Evolutionary conservation across 305 asterid genomes (phyloP), one percentile per base, ranked within the genome.

Genomic region (Coffea humblotiana): DNA sequence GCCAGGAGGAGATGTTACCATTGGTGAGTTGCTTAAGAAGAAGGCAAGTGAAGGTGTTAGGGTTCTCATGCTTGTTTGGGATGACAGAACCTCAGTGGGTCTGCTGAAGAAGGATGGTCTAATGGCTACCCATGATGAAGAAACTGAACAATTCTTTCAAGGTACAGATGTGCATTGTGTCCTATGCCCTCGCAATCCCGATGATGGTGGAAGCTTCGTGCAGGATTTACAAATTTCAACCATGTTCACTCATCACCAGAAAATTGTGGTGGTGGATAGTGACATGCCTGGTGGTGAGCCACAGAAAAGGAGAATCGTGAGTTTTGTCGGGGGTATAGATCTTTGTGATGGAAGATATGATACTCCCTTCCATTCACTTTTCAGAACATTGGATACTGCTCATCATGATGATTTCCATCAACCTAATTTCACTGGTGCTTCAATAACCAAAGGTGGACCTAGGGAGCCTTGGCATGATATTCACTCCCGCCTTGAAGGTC

Each of bases 391-490:
- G 89, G 98, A 91, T 74, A 90, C 94, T 0, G 97, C 92, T 18
- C 98, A 94, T 75, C 98, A 91, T 27, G 96, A 93, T 58, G 98
- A 94, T 89, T 92, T 94, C 78, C 97, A 94, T 86, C 98, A 93
- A 86, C 97, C 98, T 63, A 94, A 93, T 72, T 91, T 79, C 77
- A 63, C 97, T 4, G 98, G 89, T 73, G 95, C 94, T 80, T 80
- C 90, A 35, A 91, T 94, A 79, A 78, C 89, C 49, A 93, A 91
- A 81, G 97, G 97, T 61, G 98, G 97, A 23, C 98, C 97, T 2
- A 85, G 98, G 71, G 97, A 92, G 87, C 97, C 98, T 49, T 94
- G 98, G 98, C 98, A 94, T 32, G 98, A 94, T 80, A 90, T 94
- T 70, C 97, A 94, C 74, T 94, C 97, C 66, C 88, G 92, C 9